A percentile compares a stretch with the other conserved stretches of the same genome.
Evolutionary conservation across 2,329 filamentous ascomycete species (phyloP).

Genomic region (Ophiostoma australiae): DNA sequence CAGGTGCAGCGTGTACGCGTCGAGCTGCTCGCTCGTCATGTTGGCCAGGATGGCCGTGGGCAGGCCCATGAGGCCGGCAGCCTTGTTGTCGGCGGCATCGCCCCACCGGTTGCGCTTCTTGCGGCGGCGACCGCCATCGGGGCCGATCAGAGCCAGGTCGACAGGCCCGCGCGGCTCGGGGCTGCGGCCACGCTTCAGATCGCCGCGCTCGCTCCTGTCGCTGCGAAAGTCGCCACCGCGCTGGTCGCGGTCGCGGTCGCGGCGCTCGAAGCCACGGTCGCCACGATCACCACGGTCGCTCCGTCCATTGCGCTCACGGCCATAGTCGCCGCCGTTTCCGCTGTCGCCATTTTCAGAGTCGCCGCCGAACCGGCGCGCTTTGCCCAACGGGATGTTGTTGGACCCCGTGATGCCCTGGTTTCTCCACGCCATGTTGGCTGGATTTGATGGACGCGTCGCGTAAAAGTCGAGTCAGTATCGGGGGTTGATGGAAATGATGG

Average conservation of each 20-base stretch:
- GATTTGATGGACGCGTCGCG: neutral
- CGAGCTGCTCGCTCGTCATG: slow-evolving; percentile 97
- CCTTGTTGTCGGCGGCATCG: slow-evolving; percentile 95
- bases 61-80: slow-evolving; percentile 93
- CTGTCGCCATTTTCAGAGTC: slow-evolving; percentile 31
- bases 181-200: slow-evolving; percentile 84
- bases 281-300: slow-evolving; percentile 4
- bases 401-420: slow-evolving; percentile 88
- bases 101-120: slow-evolving; percentile 99
- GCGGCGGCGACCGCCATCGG: slow-evolving; percentile 36
- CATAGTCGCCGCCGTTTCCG: slow-evolving; percentile 36
- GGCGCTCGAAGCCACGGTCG: slow-evolving; percentile 23
- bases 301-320: slow-evolving; percentile 12
- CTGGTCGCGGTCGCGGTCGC: slow-evolving; percentile 22
- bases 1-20: slow-evolving; percentile 92
- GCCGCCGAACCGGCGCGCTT: slow-evolving; percentile 70
- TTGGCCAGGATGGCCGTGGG: slow-evolving; percentile 93
- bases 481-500: neutral
- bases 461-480: neutral
- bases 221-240: slow-evolving; percentile 42
- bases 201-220: slow-evolving; percentile 37
- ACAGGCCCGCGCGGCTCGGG: slow-evolving; percentile 63
- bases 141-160: neutral
- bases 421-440: slow-evolving; percentile 57
- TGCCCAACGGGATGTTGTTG: slow-evolving; percentile 94